Conservation (phyloP, 768 basidiomycete species). For the Mycena galericulata region DNA sequence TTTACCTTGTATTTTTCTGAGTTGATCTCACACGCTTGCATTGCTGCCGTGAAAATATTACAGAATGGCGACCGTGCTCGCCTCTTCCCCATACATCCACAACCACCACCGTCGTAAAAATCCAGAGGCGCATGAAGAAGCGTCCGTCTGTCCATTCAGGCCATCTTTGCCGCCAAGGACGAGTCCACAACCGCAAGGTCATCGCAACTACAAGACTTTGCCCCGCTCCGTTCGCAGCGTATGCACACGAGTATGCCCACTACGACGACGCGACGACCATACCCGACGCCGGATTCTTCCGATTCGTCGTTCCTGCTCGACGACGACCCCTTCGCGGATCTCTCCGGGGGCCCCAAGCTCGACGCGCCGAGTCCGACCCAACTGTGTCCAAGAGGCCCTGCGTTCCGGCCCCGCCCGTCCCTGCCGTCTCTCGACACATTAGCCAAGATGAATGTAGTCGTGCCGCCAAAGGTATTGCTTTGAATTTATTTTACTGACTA, state of each 20-base stretch:
- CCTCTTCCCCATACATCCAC: too few relatives aligned
- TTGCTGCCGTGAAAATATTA: too few relatives aligned
- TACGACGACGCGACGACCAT: conserved; percentile 23
- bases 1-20: too few relatives aligned
- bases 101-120: too few relatives aligned
- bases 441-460: conserved; percentile 60
- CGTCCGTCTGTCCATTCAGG: too few relatives aligned
- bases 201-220: conserved; percentile 39
- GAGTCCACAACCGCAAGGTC: too few relatives aligned
- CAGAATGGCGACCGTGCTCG: too few relatives aligned
- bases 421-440: conserved; percentile 64
- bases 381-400: conserved; percentile 61
- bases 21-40: too few relatives aligned
- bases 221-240: conserved; percentile 40
- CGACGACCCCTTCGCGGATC: conserved; percentile 81
- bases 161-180: too few relatives aligned
- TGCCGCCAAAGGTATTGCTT: conserved; percentile 56
- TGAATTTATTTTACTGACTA: background rate
- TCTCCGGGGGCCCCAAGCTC: conserved; percentile 43
- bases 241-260: background rate
- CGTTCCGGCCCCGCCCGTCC: conserved; percentile 61
- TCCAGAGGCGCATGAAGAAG: too few relatives aligned
- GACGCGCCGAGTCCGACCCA: conserved; percentile 40
- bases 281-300: conserved; percentile 4
- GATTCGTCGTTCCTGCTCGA: conserved; percentile 68